Evolutionary conservation across 768 basidiomycete species (phyloP).

Genomic region (Leccinum rimulosum): DNA sequence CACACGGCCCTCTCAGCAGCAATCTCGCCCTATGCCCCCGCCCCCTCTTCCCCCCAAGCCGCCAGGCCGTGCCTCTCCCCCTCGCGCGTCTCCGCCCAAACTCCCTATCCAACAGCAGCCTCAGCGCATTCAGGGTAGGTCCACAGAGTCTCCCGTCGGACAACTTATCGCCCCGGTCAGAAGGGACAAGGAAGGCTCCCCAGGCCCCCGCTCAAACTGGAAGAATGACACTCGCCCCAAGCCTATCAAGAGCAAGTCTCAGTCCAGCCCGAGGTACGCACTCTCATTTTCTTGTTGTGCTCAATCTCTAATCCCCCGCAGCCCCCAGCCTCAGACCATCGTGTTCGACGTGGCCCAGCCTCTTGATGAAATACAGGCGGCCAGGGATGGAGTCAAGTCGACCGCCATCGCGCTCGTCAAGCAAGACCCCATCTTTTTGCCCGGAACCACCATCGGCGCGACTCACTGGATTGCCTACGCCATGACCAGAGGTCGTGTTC

Average conservation of each 20-base stretch:
- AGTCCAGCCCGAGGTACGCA: slow-evolving; percentile 57
- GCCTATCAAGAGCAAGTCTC: slow-evolving; percentile 43
- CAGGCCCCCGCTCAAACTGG: slow-evolving; percentile 52
- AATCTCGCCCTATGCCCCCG: slow-evolving; percentile 42
- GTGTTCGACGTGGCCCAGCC: slow-evolving; percentile 73
- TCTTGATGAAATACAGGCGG: slow-evolving; percentile 72
- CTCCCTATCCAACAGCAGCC: slow-evolving; percentile 43
- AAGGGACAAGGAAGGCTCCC: slow-evolving; percentile 72
- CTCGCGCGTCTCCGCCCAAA: slow-evolving; percentile 68
- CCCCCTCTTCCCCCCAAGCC: slow-evolving; percentile 66
- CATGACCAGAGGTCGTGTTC: slow-evolving; percentile 88
- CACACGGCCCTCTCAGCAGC: slow-evolving; percentile 18
- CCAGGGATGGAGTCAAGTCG: slow-evolving; percentile 77
- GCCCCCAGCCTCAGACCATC: slow-evolving; percentile 64
- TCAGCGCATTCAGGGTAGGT: slow-evolving; percentile 44
- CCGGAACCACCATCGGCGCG: slow-evolving; percentile 85
- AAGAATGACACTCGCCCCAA: slow-evolving; percentile 38
- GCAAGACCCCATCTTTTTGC: slow-evolving; percentile 80
- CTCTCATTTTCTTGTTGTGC: background rate
- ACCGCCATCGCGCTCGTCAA: slow-evolving; percentile 87
- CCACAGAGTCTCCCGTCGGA: slow-evolving; percentile 49
- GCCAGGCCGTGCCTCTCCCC: slow-evolving; percentile 43
- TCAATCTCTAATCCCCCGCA: slow-evolving; percentile 24
- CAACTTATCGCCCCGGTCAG: slow-evolving; percentile 38
- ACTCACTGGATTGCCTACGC: slow-evolving; percentile 93